Percentiles rank a stretch among this genome's conserved stretches.
Conservation (phyloP, 495 filamentous ascomycete genomes). For the Aspergillus panamensis region DNA sequence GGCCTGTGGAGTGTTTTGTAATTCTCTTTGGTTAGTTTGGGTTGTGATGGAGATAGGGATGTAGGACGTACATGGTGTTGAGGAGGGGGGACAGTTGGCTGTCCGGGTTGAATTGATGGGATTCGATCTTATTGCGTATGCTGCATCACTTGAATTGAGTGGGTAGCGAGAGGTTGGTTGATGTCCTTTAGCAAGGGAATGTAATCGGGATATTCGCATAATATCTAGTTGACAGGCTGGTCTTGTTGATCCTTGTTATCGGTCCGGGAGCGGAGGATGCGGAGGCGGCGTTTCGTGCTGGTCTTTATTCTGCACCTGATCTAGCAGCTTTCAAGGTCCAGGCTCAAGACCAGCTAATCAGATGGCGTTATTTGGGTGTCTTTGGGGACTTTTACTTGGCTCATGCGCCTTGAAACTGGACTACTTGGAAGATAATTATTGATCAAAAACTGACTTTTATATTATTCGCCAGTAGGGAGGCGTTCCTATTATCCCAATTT, state of each 20-base stretch:
- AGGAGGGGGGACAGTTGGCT: not conserved
- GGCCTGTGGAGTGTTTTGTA: constrained; percentile 64
- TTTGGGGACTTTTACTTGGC: too few species aligned
- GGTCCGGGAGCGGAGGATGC: not conserved
- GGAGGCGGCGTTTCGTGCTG: not conserved
- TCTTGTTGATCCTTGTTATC: not conserved
- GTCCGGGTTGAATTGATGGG: not conserved
- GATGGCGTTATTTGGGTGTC: too few species aligned
- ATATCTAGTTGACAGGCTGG: not conserved
- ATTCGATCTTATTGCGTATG: not conserved
- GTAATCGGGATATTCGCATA: not conserved
- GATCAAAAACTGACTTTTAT: too few species aligned
- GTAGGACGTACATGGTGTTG: constrained; percentile 3
- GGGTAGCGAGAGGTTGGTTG: not conserved
- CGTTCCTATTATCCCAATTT: too few species aligned
- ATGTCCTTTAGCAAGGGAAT: not conserved
- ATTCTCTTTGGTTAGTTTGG: not conserved
- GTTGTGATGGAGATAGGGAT: not conserved
- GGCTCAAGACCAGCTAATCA: too few species aligned
- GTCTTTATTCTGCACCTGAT: not conserved
- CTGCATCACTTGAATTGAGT: not conserved
- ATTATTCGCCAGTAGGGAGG: too few species aligned
- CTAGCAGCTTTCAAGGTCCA: not conserved
- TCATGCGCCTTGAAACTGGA: too few species aligned
- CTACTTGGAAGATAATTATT: too few species aligned